Conservation (phyloP, 169 alveolate genomes). For the Plasmodium malariae region DNA sequence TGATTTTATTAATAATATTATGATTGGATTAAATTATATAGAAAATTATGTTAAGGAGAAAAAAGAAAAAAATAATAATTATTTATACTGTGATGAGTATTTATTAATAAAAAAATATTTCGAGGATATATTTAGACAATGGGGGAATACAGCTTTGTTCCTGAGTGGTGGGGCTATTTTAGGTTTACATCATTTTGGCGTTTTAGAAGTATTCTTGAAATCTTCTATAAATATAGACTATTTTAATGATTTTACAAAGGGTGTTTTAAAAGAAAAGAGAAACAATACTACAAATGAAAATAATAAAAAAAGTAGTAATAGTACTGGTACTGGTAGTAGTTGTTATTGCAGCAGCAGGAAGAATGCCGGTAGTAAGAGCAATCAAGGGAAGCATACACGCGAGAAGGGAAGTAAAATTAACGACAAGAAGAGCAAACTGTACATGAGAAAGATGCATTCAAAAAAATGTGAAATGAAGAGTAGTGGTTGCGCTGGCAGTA, state of each 20-base stretch:
- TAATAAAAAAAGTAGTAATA: background rate
- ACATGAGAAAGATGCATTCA: too few relatives aligned
- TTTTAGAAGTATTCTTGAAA: constrained; percentile 77
- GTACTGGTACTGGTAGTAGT: too few relatives aligned
- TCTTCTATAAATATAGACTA: constrained; percentile 33
- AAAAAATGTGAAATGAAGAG: too few relatives aligned
- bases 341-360: background rate
- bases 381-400: background rate
- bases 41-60: constrained; percentile 58
- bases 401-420: too few relatives aligned
- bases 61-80: constrained; percentile 32
- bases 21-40: constrained; percentile 38
- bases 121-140: constrained; percentile 73
- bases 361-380: background rate
- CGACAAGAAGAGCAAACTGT: too few relatives aligned
- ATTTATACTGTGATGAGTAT: constrained; percentile 50
- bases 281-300: background rate
- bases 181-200: constrained; percentile 83
- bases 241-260: constrained; percentile 22
- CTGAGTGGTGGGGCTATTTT: constrained; percentile 84
- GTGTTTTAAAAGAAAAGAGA: background rate
- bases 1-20: constrained; percentile 49
- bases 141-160: constrained; percentile 83
- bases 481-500: too few relatives aligned
- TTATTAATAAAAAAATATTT: constrained; percentile 41